These are phyloP conservation scores for Solanum pinnatisectum DNA, from an alignment of 257 asterid genomes.

Conservation along the genomic window DNA sequence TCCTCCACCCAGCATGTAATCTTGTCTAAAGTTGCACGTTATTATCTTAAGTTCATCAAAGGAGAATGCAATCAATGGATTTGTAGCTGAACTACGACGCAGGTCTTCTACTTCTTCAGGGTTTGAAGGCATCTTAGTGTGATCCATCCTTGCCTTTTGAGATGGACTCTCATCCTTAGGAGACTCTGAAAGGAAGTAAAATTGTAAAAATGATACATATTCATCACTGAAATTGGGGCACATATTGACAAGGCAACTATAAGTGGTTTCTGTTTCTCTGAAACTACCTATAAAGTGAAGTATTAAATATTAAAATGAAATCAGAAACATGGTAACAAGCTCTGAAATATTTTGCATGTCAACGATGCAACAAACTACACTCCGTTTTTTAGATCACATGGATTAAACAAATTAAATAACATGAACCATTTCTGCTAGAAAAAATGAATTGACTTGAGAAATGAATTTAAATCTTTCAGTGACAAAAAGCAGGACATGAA, in stretches of 20 bases:
- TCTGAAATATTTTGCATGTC: neutral
- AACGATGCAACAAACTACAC: neutral
- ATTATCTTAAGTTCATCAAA: constrained; percentile 54
- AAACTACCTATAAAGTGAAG: neutral
- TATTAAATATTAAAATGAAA: neutral
- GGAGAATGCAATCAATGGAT: constrained; percentile 60
- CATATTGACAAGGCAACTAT: neutral
- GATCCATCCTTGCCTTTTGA: constrained; percentile 26
- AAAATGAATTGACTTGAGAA: neutral
- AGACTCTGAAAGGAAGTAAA: constrained; percentile 26
- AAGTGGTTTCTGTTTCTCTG: neutral
- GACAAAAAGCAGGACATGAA: neutral
- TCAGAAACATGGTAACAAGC: neutral
- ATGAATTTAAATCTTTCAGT: neutral
- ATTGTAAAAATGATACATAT: neutral
- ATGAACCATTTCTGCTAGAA: neutral
- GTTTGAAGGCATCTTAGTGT: constrained; percentile 58
- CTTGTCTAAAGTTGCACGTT: constrained; percentile 81
- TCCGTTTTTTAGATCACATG: neutral
- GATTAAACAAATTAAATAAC: neutral
- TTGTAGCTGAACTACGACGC: constrained; percentile 51
- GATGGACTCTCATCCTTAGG: constrained; percentile 31
- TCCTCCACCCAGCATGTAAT: constrained; percentile 87
- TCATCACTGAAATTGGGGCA: neutral
- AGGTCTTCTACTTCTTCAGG: constrained; percentile 91